Evolutionary conservation across 225 moss, liverwort and hornwort genomes (phyloP).

Genomic region (Polytrichum commune): DNA sequence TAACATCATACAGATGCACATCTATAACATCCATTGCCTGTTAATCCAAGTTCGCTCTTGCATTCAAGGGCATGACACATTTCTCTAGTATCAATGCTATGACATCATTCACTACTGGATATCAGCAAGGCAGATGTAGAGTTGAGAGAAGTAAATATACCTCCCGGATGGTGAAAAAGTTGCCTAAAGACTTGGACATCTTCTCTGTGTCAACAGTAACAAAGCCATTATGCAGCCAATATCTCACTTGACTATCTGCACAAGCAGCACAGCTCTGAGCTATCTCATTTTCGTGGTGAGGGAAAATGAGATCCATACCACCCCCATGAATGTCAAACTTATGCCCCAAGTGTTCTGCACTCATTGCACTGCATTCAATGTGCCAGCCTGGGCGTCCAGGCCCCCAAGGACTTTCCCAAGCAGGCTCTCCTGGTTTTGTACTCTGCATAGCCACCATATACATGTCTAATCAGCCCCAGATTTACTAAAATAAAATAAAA

Average conservation of each 20-base stretch:
- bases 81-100: too few relatives aligned
- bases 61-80: too few relatives aligned
- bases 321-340: conserved; percentile 97
- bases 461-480: conserved; percentile 2
- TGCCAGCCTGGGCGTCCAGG: conserved; percentile 98
- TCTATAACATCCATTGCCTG: too few relatives aligned
- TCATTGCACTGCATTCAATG: conserved; percentile 99
- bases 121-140: too few relatives aligned
- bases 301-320: conserved; percentile 93
- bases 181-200: conserved; percentile 98
- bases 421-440: conserved; percentile 93
- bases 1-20: too few relatives aligned
- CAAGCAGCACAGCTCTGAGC: conserved; percentile 98
- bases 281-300: conserved; percentile 98
- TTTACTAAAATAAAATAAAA: too few relatives aligned
- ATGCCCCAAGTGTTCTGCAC: conserved; percentile 80
- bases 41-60: too few relatives aligned
- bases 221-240: conserved; percentile 98
- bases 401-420: conserved; percentile 99
- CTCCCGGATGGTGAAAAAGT: conserved; percentile 98
- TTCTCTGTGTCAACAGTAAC: conserved; percentile 69
- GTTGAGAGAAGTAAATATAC: conserved; percentile 23
- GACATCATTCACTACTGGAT: too few relatives aligned
- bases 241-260: conserved; percentile 79
- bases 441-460: conserved; percentile 53